Conservation (phyloP, 2,329 filamentous ascomycete genomes). For the Penicillium sp. region DNA sequence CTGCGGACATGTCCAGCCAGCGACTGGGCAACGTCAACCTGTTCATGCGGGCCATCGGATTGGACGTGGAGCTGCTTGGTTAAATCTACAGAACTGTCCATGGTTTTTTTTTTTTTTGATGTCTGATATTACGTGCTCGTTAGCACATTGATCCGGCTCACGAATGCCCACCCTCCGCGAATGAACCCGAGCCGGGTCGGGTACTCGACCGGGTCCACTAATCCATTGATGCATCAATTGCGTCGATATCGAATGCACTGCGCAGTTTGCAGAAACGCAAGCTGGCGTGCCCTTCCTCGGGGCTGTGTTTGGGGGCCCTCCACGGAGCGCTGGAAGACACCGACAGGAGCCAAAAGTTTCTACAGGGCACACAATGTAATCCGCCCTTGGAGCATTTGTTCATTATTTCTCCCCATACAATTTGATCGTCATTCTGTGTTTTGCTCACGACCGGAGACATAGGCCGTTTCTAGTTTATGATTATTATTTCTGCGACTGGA, state of each 20-base stretch:
- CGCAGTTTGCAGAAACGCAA: background rate
- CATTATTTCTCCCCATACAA: constrained; percentile 12
- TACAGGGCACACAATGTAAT: constrained; percentile 2
- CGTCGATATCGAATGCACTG: background rate
- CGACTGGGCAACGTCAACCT: constrained; percentile 90
- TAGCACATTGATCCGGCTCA: background rate
- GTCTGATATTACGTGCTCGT: background rate
- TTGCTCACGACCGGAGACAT: background rate
- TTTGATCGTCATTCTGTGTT: constrained; percentile 2
- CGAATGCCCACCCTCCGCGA: background rate
- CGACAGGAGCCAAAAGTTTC: constrained; percentile 1
- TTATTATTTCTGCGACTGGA: background rate
- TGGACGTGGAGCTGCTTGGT: constrained; percentile 80
- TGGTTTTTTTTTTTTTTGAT: background rate
- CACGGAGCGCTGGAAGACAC: background rate
- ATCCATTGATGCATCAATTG: background rate
- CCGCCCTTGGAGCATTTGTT: constrained; percentile 5
- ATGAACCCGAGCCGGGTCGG: background rate
- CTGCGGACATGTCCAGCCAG: constrained; percentile 77
- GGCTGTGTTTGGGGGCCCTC: background rate
- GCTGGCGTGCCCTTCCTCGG: background rate
- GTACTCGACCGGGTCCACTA: background rate
- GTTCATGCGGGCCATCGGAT: constrained; percentile 97
- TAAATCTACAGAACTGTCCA: constrained; percentile 33
- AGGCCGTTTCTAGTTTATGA: background rate